These are phyloP conservation scores for Exophiala sideris DNA, from an alignment of 2,329 filamentous ascomycete species.

Conservation along the genomic window DNA sequence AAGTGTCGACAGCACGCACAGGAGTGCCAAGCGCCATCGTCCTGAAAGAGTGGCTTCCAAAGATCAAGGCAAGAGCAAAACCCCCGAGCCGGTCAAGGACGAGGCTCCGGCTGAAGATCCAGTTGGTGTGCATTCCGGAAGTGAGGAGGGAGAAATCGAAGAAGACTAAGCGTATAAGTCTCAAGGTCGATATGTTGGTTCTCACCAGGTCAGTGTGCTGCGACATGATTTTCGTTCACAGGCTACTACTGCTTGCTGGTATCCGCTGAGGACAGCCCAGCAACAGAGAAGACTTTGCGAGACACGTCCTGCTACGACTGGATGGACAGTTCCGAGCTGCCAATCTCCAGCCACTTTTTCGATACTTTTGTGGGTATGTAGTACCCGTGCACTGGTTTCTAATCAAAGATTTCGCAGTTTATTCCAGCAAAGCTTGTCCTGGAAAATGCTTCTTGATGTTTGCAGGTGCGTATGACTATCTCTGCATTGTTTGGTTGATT, in stretches of 20 bases:
- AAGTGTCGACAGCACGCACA: constrained; percentile 53
- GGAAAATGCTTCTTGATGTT: neutral
- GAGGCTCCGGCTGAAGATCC: constrained; percentile 48
- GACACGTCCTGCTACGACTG: neutral
- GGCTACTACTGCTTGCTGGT: neutral
- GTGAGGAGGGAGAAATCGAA: constrained; percentile 97
- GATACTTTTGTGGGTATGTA: neutral
- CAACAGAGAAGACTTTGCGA: neutral
- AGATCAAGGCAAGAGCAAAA: constrained; percentile 59
- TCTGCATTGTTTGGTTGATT: neutral
- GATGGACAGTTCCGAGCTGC: neutral
- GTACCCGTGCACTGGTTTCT: neutral
- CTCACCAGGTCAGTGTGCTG: constrained; percentile 18
- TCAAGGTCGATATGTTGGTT: neutral
- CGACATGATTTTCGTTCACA: neutral
- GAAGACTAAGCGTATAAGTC: constrained; percentile 51
- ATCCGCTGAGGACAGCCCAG: constrained; percentile 1
- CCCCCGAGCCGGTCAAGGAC: constrained; percentile 36
- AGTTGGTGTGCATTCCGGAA: constrained; percentile 71
- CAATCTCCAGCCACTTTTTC: no score
- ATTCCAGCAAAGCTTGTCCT: neutral
- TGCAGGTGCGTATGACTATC: neutral
- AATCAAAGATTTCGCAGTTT: neutral
- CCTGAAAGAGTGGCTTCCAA: constrained; percentile 36
- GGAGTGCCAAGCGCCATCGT: constrained; percentile 54